A percentile compares a stretch with the other conserved stretches of the same genome.
phyloP scores from a whole-genome alignment of 805 yeast species.

The Jamesozyma jinghongensis region DNA sequence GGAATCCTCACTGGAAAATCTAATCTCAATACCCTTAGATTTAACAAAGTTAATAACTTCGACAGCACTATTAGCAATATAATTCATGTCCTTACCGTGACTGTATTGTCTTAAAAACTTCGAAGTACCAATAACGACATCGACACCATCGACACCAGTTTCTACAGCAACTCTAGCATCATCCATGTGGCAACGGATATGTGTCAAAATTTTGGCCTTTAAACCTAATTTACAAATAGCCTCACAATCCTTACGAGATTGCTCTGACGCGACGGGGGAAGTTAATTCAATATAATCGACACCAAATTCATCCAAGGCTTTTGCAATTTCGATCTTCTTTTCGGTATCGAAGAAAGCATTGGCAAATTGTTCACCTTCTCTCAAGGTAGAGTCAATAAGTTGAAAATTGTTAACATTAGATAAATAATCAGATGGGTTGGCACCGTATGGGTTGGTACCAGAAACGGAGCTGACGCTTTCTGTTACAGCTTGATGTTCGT shows the following conservation, averaged over 20 bases:
- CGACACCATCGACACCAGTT: conserved; percentile 98
- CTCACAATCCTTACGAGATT: conserved; percentile 87
- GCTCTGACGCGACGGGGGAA: conserved; percentile 96
- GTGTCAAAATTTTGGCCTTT: conserved; percentile 91
- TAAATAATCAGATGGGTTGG: conserved; percentile 85
- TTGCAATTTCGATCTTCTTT: conserved; percentile 93
- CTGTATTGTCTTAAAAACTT: conserved; percentile 89
- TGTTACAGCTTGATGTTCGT: conserved; percentile 6
- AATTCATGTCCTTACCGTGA: conserved; percentile 98
- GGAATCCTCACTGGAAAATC: conserved; percentile 95
- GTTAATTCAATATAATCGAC: conserved; percentile 97
- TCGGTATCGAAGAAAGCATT: conserved; percentile 92
- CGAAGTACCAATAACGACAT: conserved; percentile 95
- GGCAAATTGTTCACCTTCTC: conserved; percentile 99
- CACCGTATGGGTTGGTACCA: conserved; percentile 76
- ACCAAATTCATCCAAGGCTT: conserved; percentile 94
- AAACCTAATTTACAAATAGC: conserved; percentile 96
- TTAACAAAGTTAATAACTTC: conserved; percentile 97
- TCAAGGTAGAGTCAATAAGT: conserved; percentile 86
- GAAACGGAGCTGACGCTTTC: conserved; percentile 25
- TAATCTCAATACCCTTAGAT: conserved; percentile 91
- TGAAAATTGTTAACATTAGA: conserved; percentile 86
- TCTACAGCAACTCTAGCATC: conserved; percentile 96
- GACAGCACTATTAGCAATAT: conserved; percentile 89
- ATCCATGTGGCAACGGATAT: conserved; percentile 98